phyloP scores from a whole-genome alignment of 208 protist species.

The Crithidia brevicula region DNA sequence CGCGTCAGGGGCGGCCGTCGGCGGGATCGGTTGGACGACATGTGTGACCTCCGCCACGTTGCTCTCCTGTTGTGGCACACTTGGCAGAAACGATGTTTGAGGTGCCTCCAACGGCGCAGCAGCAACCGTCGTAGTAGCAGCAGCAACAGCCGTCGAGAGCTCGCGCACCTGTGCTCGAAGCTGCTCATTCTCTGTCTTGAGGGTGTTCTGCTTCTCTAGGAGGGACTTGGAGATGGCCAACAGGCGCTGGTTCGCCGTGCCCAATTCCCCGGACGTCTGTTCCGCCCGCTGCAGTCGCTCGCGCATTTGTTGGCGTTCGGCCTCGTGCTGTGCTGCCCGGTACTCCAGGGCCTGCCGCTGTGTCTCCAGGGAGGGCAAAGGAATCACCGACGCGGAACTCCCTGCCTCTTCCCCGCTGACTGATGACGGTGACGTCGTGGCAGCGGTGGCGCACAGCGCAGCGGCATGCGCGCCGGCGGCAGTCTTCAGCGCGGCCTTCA shows the following conservation, averaged over 20 bases:
- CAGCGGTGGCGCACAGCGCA: constrained; percentile 16
- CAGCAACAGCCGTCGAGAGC: neutral
- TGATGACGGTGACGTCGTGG: no score
- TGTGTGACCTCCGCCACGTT: no score
- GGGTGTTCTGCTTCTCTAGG: constrained; percentile 39
- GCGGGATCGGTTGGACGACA: no score
- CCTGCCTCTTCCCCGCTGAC: neutral
- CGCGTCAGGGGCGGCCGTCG: no score
- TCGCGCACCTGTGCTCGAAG: constrained; percentile 28
- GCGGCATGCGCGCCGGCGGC: constrained; percentile 3
- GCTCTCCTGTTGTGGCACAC: no score
- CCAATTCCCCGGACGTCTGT: constrained; percentile 20
- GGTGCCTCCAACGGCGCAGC: neutral
- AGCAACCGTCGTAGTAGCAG: neutral
- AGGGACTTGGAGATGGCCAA: constrained; percentile 42
- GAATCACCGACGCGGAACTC: neutral
- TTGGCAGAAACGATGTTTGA: neutral
- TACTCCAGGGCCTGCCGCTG: constrained; percentile 16
- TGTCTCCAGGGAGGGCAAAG: constrained; percentile 13
- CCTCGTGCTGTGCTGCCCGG: constrained; percentile 21
- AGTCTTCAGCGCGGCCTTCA: constrained; percentile 10
- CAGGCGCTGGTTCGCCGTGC: constrained; percentile 40
- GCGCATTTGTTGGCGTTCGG: constrained; percentile 29
- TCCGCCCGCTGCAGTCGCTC: constrained; percentile 28
- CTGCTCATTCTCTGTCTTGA: constrained; percentile 32